Evolutionary conservation across 2,329 filamentous ascomycete genomes (phyloP).

Genomic region (Fusarium albidum): DNA sequence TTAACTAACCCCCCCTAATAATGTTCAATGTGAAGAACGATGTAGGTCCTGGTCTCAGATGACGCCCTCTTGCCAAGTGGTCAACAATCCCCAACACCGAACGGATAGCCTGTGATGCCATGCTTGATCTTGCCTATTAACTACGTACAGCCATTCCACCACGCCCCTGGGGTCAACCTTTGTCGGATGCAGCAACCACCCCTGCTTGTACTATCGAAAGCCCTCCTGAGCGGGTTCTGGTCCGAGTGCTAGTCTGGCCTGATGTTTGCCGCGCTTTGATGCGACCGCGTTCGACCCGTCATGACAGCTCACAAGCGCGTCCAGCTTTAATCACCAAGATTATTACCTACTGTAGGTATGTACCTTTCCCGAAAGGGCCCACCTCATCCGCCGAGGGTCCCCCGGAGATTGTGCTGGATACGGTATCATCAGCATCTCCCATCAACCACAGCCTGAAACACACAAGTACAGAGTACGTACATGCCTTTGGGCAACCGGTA

Average conservation of each 20-base stretch:
- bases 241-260: not conserved
- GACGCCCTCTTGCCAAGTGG: conserved; percentile 6
- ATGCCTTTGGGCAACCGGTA: conserved; percentile 11
- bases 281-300: not conserved
- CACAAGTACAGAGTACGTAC: conserved; percentile 22
- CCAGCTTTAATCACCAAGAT: conserved; percentile 6
- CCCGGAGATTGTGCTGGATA: conserved; percentile 31
- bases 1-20: not conserved
- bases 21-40: conserved; percentile 12
- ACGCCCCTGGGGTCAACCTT: not conserved
- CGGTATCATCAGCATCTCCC: conserved; percentile 32
- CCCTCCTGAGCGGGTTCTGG: conserved; percentile 3
- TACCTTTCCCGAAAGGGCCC: conserved; percentile 5
- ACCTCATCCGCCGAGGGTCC: not conserved
- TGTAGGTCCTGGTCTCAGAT: conserved; percentile 6
- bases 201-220: not conserved
- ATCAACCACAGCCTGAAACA: conserved; percentile 21
- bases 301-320: not conserved
- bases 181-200: not conserved
- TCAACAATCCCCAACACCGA: not conserved
- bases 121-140: conserved; percentile 2
- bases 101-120: not conserved
- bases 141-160: not conserved
- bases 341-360: too few relatives aligned
- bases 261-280: conserved; percentile 7